phyloP scores from a whole-genome alignment of 768 basidiomycete genomes.

The Lentinula edodes region DNA sequence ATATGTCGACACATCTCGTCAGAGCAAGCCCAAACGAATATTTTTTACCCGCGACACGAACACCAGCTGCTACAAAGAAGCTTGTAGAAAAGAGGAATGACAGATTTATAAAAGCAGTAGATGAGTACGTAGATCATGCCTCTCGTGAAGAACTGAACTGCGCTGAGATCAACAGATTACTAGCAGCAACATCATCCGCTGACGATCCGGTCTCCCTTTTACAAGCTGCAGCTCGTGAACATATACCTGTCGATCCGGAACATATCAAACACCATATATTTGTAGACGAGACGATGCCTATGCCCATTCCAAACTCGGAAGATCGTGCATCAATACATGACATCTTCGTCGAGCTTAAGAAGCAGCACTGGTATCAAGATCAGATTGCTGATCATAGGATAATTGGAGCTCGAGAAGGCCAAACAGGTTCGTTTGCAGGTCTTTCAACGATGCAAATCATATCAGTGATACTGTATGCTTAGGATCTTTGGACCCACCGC shows the following conservation, averaged over 20 bases:
- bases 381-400: conserved; percentile 61
- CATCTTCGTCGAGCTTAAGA: conserved; percentile 52
- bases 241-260: conserved; percentile 64
- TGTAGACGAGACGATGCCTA: conserved; percentile 3
- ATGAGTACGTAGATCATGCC: conserved; percentile 44
- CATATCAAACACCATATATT: conserved; percentile 5
- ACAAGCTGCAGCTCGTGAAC: conserved; percentile 60
- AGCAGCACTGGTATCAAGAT: conserved; percentile 59
- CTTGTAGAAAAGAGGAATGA: conserved; percentile 68
- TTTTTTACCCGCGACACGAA: conserved; percentile 20
- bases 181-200: conserved; percentile 34
- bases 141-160: neutral
- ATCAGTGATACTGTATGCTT: neutral
- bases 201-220: conserved; percentile 64
- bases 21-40: neutral
- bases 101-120: conserved; percentile 56
- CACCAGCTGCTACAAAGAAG: conserved; percentile 56
- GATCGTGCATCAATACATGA: conserved; percentile 53
- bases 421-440: conserved; percentile 36
- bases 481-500: conserved; percentile 38
- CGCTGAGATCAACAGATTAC: conserved; percentile 43
- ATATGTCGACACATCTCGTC: neutral
- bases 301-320: conserved; percentile 31
- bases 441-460: neutral
- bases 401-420: conserved; percentile 45